Conservation (phyloP, 2,329 filamentous ascomycete genomes). For the Cercospora janseana region DNA sequence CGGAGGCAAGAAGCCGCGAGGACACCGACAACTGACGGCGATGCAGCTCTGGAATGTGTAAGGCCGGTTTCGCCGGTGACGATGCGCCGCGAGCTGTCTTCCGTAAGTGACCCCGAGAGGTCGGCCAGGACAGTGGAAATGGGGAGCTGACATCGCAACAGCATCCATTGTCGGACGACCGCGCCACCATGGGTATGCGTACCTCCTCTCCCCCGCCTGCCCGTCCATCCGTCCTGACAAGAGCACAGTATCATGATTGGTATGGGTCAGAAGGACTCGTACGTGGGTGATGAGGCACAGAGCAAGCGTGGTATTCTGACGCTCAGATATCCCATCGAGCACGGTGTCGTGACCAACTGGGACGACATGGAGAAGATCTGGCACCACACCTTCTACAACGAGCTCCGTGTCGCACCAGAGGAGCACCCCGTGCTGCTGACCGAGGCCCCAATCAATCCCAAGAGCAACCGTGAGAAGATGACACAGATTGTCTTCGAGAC, state of each 20-base stretch:
- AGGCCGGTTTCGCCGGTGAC: slow-evolving; percentile 99
- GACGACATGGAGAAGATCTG: slow-evolving; percentile 99
- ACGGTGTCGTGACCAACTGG: slow-evolving; percentile 99
- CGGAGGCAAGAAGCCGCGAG: slow-evolving; percentile 6
- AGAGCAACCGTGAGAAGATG: slow-evolving; percentile 99
- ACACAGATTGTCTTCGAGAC: slow-evolving; percentile 99
- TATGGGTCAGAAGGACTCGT: slow-evolving; percentile 99
- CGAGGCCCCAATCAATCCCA: slow-evolving; percentile 99
- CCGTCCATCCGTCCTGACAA: slow-evolving; percentile 41
- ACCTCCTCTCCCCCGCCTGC: slow-evolving; percentile 23
- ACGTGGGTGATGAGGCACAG: slow-evolving; percentile 99
- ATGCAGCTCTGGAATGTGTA: slow-evolving; percentile 98
- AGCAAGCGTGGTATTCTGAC: slow-evolving; percentile 99
- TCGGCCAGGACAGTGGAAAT: slow-evolving; percentile 5
- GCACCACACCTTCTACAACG: slow-evolving; percentile 99
- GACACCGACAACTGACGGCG: slow-evolving; percentile 29
- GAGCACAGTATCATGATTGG: slow-evolving; percentile 95
- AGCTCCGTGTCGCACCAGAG: slow-evolving; percentile 98
- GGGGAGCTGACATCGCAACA: slow-evolving; percentile 45
- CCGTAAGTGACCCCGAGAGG: slow-evolving; percentile 70
- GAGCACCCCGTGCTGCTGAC: slow-evolving; percentile 99
- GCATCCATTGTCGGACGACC: slow-evolving; percentile 99
- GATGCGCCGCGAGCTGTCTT: slow-evolving; percentile 99
- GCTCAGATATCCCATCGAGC: slow-evolving; percentile 98
- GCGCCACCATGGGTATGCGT: slow-evolving; percentile 94